Percentiles rank a stretch among this genome's conserved stretches.
These are phyloP conservation scores for Fusarium sp. DNA, from an alignment of 2,329 filamentous ascomycete species.

Conservation along the genomic window DNA sequence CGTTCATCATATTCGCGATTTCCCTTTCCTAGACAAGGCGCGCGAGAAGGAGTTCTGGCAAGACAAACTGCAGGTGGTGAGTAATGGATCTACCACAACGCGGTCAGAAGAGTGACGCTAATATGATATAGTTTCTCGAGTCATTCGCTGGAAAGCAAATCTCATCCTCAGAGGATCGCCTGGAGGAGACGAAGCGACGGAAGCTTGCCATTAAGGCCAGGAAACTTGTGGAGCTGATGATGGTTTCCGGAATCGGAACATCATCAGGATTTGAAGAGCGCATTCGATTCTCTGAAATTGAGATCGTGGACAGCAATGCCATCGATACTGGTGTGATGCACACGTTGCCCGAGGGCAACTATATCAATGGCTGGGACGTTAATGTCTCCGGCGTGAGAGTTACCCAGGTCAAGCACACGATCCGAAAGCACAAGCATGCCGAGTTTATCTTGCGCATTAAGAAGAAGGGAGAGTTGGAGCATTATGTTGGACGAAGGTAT, in stretches of 20 bases:
- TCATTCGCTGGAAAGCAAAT: conserved; percentile 98
- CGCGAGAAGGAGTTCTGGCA: conserved; percentile 99
- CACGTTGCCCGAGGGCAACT: conserved; percentile 89
- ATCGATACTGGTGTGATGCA: conserved; percentile 90
- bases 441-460: conserved; percentile 93
- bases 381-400: conserved; percentile 92
- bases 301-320: conserved; percentile 92
- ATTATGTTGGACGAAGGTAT: conserved; percentile 86
- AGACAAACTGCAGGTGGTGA: conserved; percentile 91
- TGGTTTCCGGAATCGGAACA: conserved; percentile 96
- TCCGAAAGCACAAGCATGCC: conserved; percentile 91
- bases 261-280: conserved; percentile 97
- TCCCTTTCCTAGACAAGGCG: conserved; percentile 96
- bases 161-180: conserved; percentile 92
- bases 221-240: conserved; percentile 98
- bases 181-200: conserved; percentile 94
- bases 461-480: conserved; percentile 77
- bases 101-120: neutral
- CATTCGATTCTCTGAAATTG: conserved; percentile 95
- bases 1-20: conserved; percentile 96
- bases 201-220: conserved; percentile 94
- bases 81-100: conserved; percentile 52
- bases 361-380: conserved; percentile 92
- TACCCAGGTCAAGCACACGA: conserved; percentile 83
- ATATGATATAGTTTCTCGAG: conserved; percentile 79